Base-by-base conservation (phyloP, 164 flowering plant species). In the Magnolia sinica region DNA sequence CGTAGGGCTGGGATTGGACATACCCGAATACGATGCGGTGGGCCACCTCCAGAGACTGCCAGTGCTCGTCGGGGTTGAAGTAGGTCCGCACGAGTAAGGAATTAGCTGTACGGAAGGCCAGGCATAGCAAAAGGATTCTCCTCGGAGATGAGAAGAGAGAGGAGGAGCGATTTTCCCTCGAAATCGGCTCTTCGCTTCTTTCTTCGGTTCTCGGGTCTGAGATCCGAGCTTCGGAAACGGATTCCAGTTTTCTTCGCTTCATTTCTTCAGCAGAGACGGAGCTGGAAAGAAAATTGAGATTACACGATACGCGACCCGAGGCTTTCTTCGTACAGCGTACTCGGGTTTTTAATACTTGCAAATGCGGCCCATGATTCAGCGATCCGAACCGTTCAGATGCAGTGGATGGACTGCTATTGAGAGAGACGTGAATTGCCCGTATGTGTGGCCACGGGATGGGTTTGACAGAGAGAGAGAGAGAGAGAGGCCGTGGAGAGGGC, bases 31-130 rank as follows among this genome's bases (percentile, higher is more conserved):
- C 82, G 16, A 92, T 81, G 23, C 84, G 85, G 78, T 96, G 99
- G 6, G 93, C 98, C 18, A 96, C 96, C 84, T 96, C 99, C 11
- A 91, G 89, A 81, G 95, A 89, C 80, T 96, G 99, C 99, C 99
- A 96, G 76, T 96, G 99, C 80, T 96, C 99, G 82, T 94, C 99
- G 6, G 99, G 99, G 75, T 94, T 95, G 87, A 95, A 95, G 79
- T 91, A 95, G 66, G 98, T 95, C 73, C 89, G 97, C 66, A 95
- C 88, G 22, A 93, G 77, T 78, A 95, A 77, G 1, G 97, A 82
- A 73, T 95, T 95, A 4, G 73, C 84, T 29, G 85, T 27, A 24
- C 99, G 84, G 22, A 88, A 73, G 3, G 73, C 86, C 86, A 95
- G 83, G 73, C 96, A 92, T 18, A 89, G 20, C 1, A 71, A 64